phyloP scores from a whole-genome alignment of 148 eudicot genomes.

The Cornus controversa region DNA sequence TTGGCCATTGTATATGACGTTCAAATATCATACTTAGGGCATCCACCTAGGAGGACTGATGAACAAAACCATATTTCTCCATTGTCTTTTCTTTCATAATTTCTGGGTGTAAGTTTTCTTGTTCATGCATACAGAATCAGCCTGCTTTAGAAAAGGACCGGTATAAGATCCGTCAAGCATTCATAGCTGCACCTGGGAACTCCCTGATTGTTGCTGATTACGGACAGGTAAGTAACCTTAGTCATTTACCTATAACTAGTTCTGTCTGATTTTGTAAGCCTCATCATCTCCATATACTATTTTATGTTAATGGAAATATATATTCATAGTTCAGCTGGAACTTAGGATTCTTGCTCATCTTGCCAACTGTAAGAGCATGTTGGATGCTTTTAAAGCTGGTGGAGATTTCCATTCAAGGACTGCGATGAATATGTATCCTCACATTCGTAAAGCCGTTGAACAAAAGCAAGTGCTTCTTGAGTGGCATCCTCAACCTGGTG shows the following conservation, averaged over 20 bases:
- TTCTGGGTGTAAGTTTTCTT: neutral
- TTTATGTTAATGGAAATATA: slow-evolving; percentile 10
- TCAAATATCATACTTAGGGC: neutral
- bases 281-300: neutral
- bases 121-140: slow-evolving; percentile 66
- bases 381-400: slow-evolving; percentile 92
- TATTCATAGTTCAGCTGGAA: slow-evolving; percentile 57
- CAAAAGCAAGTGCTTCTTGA: slow-evolving; percentile 72
- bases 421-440: slow-evolving; percentile 99
- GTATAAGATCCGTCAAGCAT: slow-evolving; percentile 96
- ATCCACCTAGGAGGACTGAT: slow-evolving; percentile 3
- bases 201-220: slow-evolving; percentile 97
- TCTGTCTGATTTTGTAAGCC: neutral
- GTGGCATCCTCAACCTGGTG: slow-evolving; percentile 95
- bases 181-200: slow-evolving; percentile 89
- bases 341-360: slow-evolving; percentile 99
- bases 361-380: slow-evolving; percentile 95
- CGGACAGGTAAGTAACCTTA: slow-evolving; percentile 65
- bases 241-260: neutral
- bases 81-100: slow-evolving; percentile 3
- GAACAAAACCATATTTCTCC: slow-evolving; percentile 2
- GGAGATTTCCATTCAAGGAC: slow-evolving; percentile 99
- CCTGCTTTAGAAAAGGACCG: slow-evolving; percentile 98
- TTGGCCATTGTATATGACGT: neutral
- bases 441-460: slow-evolving; percentile 85